Percentiles rank a stretch among this genome's conserved stretches.
Conservation (phyloP, 2,329 filamentous ascomycete genomes). For the Diaporthe helianthi region DNA sequence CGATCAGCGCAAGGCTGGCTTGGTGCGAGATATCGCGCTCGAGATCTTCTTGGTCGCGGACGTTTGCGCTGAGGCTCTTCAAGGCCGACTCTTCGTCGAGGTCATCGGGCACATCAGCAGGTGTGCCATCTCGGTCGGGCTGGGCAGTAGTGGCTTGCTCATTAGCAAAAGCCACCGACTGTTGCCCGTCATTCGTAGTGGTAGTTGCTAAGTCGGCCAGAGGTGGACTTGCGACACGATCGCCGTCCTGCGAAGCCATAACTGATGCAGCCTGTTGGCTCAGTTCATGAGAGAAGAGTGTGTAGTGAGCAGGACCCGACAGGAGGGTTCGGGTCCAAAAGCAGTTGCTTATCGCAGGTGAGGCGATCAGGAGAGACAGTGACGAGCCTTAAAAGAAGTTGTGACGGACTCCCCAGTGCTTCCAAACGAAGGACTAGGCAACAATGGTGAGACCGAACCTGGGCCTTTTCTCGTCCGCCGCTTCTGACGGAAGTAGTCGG, state of each 20-base stretch:
- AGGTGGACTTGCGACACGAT: neutral
- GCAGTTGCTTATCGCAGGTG: neutral
- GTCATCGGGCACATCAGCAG: constrained; percentile 27
- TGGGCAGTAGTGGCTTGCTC: constrained; percentile 2
- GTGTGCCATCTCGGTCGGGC: constrained; percentile 20
- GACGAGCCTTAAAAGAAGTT: neutral
- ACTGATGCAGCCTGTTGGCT: neutral
- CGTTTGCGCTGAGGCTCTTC: constrained; percentile 68
- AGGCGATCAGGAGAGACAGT: neutral
- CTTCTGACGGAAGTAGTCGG: constrained; percentile 12
- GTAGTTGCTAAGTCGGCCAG: neutral
- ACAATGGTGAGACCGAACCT: neutral
- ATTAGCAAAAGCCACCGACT: constrained; percentile 12
- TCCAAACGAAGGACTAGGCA: neutral
- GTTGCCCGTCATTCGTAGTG: neutral
- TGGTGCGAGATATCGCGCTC: constrained; percentile 82
- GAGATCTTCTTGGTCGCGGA: constrained; percentile 87
- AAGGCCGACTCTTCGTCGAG: constrained; percentile 68
- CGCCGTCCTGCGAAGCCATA: constrained; percentile 20
- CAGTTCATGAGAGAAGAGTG: constrained; percentile 7
- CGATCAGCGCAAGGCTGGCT: constrained; percentile 64
- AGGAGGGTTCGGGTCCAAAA: neutral
- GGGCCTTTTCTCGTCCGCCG: neutral
- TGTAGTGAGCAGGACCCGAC: neutral
- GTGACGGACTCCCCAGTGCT: neutral